Evolutionary conservation across 148 eudicot species (phyloP).

Genomic region (Silene uniflora): DNA sequence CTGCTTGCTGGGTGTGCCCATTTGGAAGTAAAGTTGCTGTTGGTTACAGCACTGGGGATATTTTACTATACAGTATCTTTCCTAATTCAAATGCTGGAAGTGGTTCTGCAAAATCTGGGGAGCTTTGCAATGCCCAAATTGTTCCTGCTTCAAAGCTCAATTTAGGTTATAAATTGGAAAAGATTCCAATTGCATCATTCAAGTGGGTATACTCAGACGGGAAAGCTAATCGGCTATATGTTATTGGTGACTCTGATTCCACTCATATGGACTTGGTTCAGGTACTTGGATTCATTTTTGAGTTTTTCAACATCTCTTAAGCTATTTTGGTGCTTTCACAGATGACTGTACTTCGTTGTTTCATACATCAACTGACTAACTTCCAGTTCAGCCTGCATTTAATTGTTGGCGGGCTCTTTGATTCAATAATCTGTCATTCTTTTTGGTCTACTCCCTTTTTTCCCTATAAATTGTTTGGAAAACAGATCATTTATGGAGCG

Average conservation of each 20-base stretch:
- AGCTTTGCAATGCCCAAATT: constrained; percentile 34
- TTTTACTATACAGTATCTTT: constrained; percentile 51
- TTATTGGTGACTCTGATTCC: constrained; percentile 53
- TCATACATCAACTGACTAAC: background rate
- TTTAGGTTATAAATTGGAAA: constrained; percentile 79
- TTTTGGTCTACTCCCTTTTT: constrained; percentile 3
- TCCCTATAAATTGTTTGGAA: background rate
- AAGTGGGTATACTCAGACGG: constrained; percentile 75
- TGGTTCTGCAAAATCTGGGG: constrained; percentile 31
- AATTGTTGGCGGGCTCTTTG: constrained; percentile 4
- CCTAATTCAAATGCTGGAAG: constrained; percentile 32
- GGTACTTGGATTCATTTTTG: constrained; percentile 40
- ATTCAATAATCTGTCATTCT: background rate
- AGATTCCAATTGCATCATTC: constrained; percentile 60
- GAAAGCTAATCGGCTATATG: constrained; percentile 75
- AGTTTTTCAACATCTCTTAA: background rate
- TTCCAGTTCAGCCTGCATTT: background rate
- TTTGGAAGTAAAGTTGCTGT: constrained; percentile 72
- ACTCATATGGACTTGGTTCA: constrained; percentile 61
- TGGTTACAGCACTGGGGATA: constrained; percentile 86
- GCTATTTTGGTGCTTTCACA: background rate
- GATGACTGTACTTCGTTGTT: background rate
- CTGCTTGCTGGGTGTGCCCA: constrained; percentile 90
- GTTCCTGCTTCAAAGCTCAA: constrained; percentile 66
- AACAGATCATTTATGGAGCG: background rate